Base-by-base conservation (phyloP, 2,329 filamentous ascomycete species). In the Elsinoe batatas region DNA sequence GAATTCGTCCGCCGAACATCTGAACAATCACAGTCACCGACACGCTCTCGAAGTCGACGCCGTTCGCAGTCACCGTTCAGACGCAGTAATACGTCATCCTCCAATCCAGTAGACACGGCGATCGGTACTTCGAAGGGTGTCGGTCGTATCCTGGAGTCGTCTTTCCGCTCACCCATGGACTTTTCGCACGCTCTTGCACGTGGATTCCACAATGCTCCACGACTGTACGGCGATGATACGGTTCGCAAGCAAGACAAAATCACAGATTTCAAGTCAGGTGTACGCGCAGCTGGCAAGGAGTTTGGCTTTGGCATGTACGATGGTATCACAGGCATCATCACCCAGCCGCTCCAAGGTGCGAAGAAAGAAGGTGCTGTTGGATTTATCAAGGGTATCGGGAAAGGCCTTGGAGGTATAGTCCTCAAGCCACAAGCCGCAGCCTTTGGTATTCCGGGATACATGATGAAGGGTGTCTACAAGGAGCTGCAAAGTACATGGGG, bases 381-480 rank as follows among this genome's bases (percentile, higher is more conserved):
- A 1, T 75, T 91, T 6, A 65, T 90, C 11, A 91, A 91, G 67
- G 88, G 88, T 0, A 76, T 91, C 47, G 87, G 83, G 1, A 91
- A 88, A 66, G 88, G 87, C 0, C 79, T 91, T 40, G 87, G 85
- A 2, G 88, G 88, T 0, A 63, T 91, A 2, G 72, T 89, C 2
- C 69, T 90, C 4, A 94, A 94, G 66, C 85, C 86, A 8, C 55
- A 38, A 26, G 38, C 38, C 55, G 60, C 51, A 11, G 49, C 56
- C 18, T 60, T 60, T 30, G 60, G 57, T 1, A 65, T 88, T 8
- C 85, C 86, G 0, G 87, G 84, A 1, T 91, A 91, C 63, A 81
- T 85, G 2, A 85, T 89, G 77, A 84, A 88, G 64, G 87, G 87
- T 7, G 77, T 90, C 1, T 83, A 89, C 65, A 84, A 84, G 26